Conservation (phyloP, 495 filamentous ascomycete genomes). For the Podospora conica region DNA sequence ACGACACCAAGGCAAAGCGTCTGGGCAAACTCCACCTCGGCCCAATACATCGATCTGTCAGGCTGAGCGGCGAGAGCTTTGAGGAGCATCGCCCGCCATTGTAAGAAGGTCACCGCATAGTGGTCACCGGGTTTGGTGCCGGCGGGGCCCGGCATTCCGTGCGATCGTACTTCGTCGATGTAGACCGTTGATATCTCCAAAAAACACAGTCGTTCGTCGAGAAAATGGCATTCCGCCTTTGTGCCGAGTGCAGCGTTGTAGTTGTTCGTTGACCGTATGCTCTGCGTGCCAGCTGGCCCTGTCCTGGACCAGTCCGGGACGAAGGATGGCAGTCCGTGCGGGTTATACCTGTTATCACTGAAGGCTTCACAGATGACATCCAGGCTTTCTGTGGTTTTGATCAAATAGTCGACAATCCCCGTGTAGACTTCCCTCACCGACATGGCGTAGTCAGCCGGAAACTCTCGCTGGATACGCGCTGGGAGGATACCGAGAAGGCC, state of each 20-base stretch:
- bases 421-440: conserved; percentile 1
- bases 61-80: background rate
- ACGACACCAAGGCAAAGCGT: background rate
- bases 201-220: background rate
- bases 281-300: too few species aligned
- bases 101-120: background rate
- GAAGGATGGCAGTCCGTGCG: background rate
- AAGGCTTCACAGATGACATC: conserved; percentile 1
- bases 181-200: conserved; percentile 1
- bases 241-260: background rate
- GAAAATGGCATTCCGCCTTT: background rate
- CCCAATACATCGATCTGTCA: background rate
- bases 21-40: background rate
- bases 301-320: conserved; percentile 4
- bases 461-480: background rate
- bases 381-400: background rate
- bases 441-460: conserved; percentile 1
- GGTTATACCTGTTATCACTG: background rate
- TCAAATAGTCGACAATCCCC: conserved; percentile 1
- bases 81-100: background rate
- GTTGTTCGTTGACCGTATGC: too few species aligned
- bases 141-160: background rate
- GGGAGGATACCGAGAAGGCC: conserved; percentile 2
- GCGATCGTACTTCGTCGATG: background rate
- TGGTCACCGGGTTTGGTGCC: background rate